Evolutionary conservation across 331 rosid genomes (phyloP), one percentile per base, ranked within the genome.

Genomic region (Malus hybrid): DNA sequence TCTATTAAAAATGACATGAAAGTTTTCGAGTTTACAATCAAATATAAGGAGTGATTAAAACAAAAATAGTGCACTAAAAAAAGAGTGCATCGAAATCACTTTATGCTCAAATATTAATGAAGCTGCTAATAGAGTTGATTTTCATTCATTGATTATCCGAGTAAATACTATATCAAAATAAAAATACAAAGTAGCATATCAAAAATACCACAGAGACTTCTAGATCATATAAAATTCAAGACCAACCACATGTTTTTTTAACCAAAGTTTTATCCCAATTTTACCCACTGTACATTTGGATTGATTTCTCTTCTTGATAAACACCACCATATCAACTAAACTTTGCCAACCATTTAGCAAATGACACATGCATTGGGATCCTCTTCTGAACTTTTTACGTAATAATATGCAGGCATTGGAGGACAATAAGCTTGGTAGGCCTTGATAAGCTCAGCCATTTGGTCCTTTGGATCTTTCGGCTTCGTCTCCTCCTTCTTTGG

Each of bases 301-400:
- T 22, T 22, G 33, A 71, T 32, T 55, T 71, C 22, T 32, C 65
- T 55, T 70, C 28, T 50, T 52, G 33, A 6, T 4, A 12, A 19
- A 52, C 12, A 55, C 20, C 34, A 20, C 19, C 6, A 32, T 30
- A 3, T 15, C 32, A 56, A 55, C 30, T n/a, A 53, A 29, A 28
- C 5, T 52, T 39, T 32, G 39, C 72, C 6, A 44, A 46, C 63
- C 48, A 10, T 65, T 82, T 72, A 93, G 78, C 88, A 90, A 39
- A 91, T 90, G 13, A 87, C 91, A 84, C 99, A 94, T 4, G 81
- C 68, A 84, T 60, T 88, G 15, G 96, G 97, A 81, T 87, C 78
- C 79, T 94, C 97, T 61, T 91, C 96, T n/a, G 39, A 82, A 44
- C 81, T 72, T 52, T 55, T 82, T 4, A 75, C 82, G 79, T 55